These are phyloP conservation scores for Synchytrium microbalum DNA, from an alignment of 371 early-diverging fungal species.

Conservation along the genomic window DNA sequence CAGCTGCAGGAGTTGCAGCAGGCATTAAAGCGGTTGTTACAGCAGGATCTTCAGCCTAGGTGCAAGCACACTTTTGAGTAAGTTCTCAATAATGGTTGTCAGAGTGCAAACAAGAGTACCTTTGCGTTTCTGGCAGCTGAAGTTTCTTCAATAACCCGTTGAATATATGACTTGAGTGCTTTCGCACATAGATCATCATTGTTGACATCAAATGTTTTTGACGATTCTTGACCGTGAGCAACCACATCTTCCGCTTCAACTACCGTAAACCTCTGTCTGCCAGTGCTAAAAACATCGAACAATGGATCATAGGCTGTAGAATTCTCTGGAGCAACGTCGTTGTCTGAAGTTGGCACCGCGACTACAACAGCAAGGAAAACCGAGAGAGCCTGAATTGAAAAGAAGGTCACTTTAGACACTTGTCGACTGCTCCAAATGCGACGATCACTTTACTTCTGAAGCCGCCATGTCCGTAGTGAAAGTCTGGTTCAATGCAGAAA, in stretches of 20 bases:
- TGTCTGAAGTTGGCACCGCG: background rate
- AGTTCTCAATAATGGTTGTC: background rate
- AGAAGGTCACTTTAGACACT: too few species aligned
- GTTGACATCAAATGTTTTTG: background rate
- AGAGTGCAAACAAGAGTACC: background rate
- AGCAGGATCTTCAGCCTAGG: background rate
- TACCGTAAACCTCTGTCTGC: too few species aligned
- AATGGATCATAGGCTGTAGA: background rate
- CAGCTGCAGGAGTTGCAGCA: background rate
- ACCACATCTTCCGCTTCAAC: background rate
- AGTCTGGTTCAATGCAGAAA: too few species aligned
- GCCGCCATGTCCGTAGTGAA: too few species aligned
- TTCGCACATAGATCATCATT: background rate
- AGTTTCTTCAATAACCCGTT: background rate
- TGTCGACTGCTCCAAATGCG: too few species aligned
- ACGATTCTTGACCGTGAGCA: background rate
- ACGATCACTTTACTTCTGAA: too few species aligned
- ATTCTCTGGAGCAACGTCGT: background rate
- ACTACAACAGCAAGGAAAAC: background rate
- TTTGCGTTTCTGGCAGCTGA: background rate
- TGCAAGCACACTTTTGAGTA: too few species aligned
- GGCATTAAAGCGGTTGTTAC: background rate
- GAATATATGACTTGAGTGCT: background rate
- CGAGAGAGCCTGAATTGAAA: too few species aligned
- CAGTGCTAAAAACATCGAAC: background rate